phyloP scores from a whole-genome alignment of 352 stramenopile genomes.

The Globisporangium cederbergense region DNA sequence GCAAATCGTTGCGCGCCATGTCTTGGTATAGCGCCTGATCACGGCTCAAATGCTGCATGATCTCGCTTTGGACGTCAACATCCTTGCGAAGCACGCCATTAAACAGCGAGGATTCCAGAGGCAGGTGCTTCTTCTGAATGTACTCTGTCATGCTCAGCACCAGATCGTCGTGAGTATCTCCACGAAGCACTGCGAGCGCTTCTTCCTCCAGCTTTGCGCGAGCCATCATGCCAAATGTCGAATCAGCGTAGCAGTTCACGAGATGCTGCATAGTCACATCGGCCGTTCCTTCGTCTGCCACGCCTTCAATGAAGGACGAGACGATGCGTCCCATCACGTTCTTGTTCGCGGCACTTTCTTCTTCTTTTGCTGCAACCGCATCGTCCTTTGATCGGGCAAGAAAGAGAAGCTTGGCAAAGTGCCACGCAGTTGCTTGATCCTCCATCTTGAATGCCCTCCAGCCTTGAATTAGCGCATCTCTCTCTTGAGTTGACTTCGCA shows the following conservation, averaged over 20 bases:
- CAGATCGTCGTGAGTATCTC: constrained; percentile 47
- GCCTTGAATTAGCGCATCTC: constrained; percentile 31
- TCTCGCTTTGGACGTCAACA: constrained; percentile 60
- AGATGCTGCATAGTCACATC: constrained; percentile 51
- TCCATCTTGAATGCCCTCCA: constrained; percentile 39
- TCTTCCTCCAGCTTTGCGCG: constrained; percentile 41
- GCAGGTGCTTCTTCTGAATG: constrained; percentile 78
- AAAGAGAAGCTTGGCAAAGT: constrained; percentile 79
- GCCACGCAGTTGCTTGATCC: constrained; percentile 59
- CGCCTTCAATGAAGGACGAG: constrained; percentile 48
- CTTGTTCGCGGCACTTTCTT: constrained; percentile 7
- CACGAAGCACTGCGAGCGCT: constrained; percentile 37
- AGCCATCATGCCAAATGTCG: constrained; percentile 33
- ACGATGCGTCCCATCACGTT: constrained; percentile 25
- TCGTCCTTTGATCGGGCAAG: constrained; percentile 56
- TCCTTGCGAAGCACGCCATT: constrained; percentile 82
- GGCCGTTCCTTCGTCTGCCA: constrained; percentile 37
- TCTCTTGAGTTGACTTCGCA: constrained; percentile 36
- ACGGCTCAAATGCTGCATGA: constrained; percentile 75
- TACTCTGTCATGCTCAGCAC: constrained; percentile 75
- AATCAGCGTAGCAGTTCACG: constrained; percentile 60
- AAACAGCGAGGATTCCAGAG: constrained; percentile 70
- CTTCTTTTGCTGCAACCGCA: constrained; percentile 1
- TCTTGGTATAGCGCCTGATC: constrained; percentile 79
- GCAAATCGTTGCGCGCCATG: constrained; percentile 47